Conservation (phyloP, 805 yeast genomes). For the Saccharomycopsis sp. region DNA sequence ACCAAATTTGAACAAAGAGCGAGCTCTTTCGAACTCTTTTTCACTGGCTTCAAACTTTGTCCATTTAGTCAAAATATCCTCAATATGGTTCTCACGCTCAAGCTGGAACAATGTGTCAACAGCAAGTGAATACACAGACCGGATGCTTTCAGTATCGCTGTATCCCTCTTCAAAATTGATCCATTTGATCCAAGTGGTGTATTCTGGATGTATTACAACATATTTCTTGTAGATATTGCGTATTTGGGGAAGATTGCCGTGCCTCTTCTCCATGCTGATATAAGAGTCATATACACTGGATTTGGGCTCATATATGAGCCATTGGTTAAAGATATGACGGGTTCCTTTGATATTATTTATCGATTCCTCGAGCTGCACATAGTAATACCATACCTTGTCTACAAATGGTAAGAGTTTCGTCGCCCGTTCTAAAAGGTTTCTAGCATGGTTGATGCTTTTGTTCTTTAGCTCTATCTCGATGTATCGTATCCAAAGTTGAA, state of each 20-base stretch:
- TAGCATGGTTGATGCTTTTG: conserved; percentile 77
- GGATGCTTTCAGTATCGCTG: conserved; percentile 40
- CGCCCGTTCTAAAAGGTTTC: conserved; percentile 78
- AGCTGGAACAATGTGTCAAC: conserved; percentile 43
- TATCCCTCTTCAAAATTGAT: conserved; percentile 55
- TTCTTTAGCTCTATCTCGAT: conserved; percentile 68
- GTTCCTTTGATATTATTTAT: conserved; percentile 57
- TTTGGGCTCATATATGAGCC: conserved; percentile 77
- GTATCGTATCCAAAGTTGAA: conserved; percentile 83
- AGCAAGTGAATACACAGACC: conserved; percentile 63
- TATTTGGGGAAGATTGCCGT: conserved; percentile 44
- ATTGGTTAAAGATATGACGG: conserved; percentile 61
- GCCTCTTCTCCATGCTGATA: conserved; percentile 64
- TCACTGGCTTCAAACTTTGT: conserved; percentile 63
- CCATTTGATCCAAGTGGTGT: conserved; percentile 72
- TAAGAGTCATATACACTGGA: conserved; percentile 67
- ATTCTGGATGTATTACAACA: conserved; percentile 44
- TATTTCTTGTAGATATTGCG: conserved; percentile 53
- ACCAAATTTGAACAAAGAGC: conserved; percentile 50
- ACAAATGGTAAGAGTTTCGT: conserved; percentile 67
- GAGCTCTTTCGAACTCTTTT: conserved; percentile 56
- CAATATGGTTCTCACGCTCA: conserved; percentile 26
- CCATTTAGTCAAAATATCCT: conserved; percentile 42
- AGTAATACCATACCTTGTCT: conserved; percentile 82
- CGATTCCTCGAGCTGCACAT: conserved; percentile 76